Evolutionary conservation across 2,329 filamentous ascomycete species (phyloP), one percentile per base, ranked within the genome.

Genomic region (Diaporthe aspalathi): DNA sequence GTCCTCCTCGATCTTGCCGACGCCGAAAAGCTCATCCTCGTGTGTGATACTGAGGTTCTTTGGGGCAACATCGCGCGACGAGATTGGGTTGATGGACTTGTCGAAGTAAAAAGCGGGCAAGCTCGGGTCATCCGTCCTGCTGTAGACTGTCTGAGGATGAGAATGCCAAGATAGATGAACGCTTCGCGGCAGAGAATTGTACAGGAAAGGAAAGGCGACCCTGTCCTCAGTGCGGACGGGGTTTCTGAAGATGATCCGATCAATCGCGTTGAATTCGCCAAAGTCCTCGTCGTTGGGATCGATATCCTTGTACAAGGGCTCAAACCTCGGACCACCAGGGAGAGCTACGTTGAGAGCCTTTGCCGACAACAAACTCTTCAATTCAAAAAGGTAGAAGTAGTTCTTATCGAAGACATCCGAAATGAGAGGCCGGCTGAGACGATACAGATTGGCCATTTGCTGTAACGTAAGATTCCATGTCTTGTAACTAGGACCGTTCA

Each of bases 271-370:
- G 87, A 99, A 99, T 82, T 99, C 96, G 82, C 96, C 96, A 82
- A 99, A 99, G 79, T 99, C 96, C 81, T 99, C 96, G 76, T 98
- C 95, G 77, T 99, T 99, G 2, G 96, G 96, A 80, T 99, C 95
- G 73, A 99, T 95, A 77, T 99, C 96, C 83, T 99, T 99, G 86
- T 98, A 99, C 24, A 99, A 82, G 29, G 96, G 96, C 82, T 99
- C 96, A 74, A 99, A 99, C 38, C 96, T 91, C 73, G 96, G 96
- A 12, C 96, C 97, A 79, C 96, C 96, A n/a, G 96, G 96, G 68
- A 99, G 94, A 12, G 97, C 95, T 67, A 99, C 95, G 76, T 99
- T 99, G 53, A 99, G 86, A 0, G 96, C 96, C 83, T 99, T 99
- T 43, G 96, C 95, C 29, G 96, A 98, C 76, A 97, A 88, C 80